A percentile compares a stretch with the other conserved stretches of the same genome.
Evolutionary conservation across 306 rosid genomes (phyloP).

Genomic region (Castanea mollissima): DNA sequence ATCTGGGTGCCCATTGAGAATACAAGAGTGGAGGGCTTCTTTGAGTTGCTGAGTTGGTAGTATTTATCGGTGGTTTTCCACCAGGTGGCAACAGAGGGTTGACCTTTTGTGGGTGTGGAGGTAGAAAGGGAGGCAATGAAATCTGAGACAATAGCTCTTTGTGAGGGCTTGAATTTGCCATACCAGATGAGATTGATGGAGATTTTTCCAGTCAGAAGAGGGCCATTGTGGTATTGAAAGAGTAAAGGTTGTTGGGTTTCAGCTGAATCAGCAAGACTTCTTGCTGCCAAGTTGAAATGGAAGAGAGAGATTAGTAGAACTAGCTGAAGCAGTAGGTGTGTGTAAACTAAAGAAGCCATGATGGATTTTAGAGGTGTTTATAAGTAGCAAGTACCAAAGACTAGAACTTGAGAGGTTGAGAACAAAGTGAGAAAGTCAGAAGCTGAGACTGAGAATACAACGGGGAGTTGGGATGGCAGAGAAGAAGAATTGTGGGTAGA

Average conservation of each 20-base stretch:
- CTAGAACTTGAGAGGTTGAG: no score
- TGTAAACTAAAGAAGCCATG: no score
- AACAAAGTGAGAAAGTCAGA: no score
- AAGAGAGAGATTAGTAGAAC: no score
- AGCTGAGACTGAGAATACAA: no score
- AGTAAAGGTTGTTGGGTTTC: conserved; percentile 8
- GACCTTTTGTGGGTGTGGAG: conserved; percentile 1
- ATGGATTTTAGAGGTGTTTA: background rate
- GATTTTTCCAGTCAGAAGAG: conserved; percentile 49
- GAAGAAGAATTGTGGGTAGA: no score
- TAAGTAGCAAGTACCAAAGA: no score
- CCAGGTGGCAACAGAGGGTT: conserved; percentile 44
- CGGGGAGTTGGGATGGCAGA: no score
- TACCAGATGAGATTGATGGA: conserved; percentile 58
- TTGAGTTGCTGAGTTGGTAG: conserved; percentile 14
- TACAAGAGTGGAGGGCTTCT: background rate
- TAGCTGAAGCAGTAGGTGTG: no score
- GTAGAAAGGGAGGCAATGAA: conserved; percentile 45
- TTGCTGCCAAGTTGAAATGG: no score
- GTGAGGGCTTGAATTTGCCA: conserved; percentile 52
- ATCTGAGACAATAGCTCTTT: conserved; percentile 41
- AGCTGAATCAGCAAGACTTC: no score
- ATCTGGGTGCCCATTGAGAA: conserved; percentile 30
- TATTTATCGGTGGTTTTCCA: conserved; percentile 33
- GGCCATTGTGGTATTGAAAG: conserved; percentile 62